Conservation (phyloP, 176 grass and related monocot genomes). For the Avena sativa region DNA sequence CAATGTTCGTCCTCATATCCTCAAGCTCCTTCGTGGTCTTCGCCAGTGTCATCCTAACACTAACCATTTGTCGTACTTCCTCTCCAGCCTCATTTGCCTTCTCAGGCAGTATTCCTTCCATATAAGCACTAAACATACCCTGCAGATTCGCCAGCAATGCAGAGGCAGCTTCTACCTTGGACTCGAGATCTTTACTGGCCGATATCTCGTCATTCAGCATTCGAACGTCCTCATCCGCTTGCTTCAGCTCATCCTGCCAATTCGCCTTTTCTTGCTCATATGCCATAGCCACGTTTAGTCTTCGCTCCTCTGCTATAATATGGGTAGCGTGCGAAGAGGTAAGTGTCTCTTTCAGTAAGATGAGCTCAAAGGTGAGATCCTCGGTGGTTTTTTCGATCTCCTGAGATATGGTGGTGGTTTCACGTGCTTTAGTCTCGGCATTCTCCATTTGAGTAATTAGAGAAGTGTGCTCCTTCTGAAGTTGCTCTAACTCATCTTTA, state of each 20-base stretch:
- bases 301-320: conserved; percentile 70
- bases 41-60: conserved; percentile 8
- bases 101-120: conserved; percentile 33
- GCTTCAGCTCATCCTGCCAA: conserved; percentile 71
- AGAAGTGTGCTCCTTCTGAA: conserved; percentile 59
- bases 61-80: conserved; percentile 4
- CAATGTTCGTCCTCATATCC: conserved; percentile 62
- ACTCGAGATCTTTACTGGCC: conserved; percentile 57
- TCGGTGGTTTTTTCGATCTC: conserved; percentile 67
- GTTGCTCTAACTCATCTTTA: conserved; percentile 65
- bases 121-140: conserved; percentile 53
- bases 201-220: conserved; percentile 46
- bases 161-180: conserved; percentile 56
- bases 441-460: conserved; percentile 59
- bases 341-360: conserved; percentile 55
- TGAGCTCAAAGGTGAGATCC: conserved; percentile 65
- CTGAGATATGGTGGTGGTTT: conserved; percentile 44
- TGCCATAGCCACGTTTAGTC: conserved; percentile 53
- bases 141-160: conserved; percentile 50
- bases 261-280: conserved; percentile 64
- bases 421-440: conserved; percentile 51
- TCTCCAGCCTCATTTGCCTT: conserved; percentile 22
- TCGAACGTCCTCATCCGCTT: conserved; percentile 57
- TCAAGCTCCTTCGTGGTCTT: conserved; percentile 58
- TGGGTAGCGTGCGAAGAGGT: conserved; percentile 66